A percentile compares a stretch with the other conserved stretches of the same genome.
phyloP scores from a whole-genome alignment of 345 rosid species.

The Murraya koenigii region DNA sequence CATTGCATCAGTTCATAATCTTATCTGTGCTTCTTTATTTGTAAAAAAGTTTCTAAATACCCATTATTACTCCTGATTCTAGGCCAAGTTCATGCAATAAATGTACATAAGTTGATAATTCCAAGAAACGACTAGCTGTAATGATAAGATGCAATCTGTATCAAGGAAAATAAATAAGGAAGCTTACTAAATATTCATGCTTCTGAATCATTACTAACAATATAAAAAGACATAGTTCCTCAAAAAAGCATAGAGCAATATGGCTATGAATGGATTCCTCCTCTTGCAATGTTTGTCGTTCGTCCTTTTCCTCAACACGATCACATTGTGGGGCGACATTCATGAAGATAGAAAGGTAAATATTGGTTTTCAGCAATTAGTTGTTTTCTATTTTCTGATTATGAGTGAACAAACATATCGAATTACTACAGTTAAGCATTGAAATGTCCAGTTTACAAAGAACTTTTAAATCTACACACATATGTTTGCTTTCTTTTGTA shows the following conservation, averaged over 20 bases:
- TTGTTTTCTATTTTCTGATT: not conserved
- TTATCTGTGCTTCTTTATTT: not conserved
- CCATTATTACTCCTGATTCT: not conserved
- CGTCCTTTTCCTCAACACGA: not conserved
- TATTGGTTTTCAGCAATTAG: not conserved
- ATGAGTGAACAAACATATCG: not conserved
- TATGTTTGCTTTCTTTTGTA: not conserved
- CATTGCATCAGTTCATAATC: not conserved
- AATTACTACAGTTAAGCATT: too few species aligned
- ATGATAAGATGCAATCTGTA: not conserved
- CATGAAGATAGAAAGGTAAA: conserved; percentile 6
- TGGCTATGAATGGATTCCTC: not conserved
- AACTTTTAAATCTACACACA: too few species aligned
- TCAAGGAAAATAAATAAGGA: not conserved
- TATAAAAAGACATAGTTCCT: not conserved
- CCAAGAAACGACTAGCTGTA: not conserved
- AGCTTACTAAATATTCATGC: not conserved
- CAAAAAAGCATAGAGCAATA: not conserved
- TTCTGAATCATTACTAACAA: not conserved
- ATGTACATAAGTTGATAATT: not conserved
- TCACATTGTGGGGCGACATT: not conserved
- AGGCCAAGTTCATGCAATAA: not conserved
- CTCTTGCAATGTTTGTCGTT: not conserved
- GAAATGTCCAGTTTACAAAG: too few species aligned
- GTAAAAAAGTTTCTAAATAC: not conserved